phyloP scores from a whole-genome alignment of 2,329 filamentous ascomycete genomes.

The Botrytis tulipae region DNA sequence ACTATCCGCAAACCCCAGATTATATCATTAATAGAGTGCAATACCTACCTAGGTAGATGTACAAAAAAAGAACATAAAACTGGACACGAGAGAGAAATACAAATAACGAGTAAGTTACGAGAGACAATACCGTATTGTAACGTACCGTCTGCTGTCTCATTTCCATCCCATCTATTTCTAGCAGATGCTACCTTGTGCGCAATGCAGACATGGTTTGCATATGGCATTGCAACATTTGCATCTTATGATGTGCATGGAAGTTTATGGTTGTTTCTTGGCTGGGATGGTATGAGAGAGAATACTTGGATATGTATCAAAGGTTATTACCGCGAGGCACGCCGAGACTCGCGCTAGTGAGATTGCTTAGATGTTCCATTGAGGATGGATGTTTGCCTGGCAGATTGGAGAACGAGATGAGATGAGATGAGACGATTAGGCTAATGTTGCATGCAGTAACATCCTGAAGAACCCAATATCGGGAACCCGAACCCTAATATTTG shows the following conservation, averaged over 20 bases:
- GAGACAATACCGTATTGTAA: not conserved
- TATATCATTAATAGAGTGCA: no score
- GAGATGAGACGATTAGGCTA: not conserved
- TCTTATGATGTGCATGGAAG: not conserved
- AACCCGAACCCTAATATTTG: not conserved
- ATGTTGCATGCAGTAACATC: not conserved
- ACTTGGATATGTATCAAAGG: not conserved
- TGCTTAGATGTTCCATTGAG: not conserved
- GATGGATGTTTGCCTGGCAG: not conserved
- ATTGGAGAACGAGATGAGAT: not conserved
- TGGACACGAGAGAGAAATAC: no score
- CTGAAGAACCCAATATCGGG: not conserved
- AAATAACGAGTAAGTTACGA: not conserved
- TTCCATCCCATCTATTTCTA: not conserved
- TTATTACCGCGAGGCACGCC: not conserved
- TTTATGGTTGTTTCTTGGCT: not conserved
- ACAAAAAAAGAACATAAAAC: not conserved
- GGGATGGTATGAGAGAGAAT: not conserved
- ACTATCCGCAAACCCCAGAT: not conserved
- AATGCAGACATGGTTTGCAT: not conserved
- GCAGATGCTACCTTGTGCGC: not conserved
- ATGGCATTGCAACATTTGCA: not conserved
- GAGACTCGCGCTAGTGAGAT: not conserved
- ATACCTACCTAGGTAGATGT: not conserved
- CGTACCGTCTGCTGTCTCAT: not conserved